These are phyloP conservation scores for Penicillium verrucosum DNA, from an alignment of 2,329 filamentous ascomycete species.

Conservation along the genomic window DNA sequence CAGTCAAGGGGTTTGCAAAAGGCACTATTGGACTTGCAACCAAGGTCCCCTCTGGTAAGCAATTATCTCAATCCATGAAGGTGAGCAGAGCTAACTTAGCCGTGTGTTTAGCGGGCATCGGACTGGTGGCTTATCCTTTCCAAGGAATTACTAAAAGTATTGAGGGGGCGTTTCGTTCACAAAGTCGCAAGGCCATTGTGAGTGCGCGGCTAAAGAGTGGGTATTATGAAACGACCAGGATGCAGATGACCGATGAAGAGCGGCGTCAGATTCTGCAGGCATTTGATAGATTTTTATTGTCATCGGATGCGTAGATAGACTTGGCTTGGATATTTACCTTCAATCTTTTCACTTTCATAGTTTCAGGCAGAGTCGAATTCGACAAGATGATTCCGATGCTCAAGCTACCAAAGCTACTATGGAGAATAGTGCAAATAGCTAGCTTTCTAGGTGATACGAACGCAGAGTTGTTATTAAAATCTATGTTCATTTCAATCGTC, in stretches of 20 bases:
- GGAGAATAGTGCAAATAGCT: neutral
- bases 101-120: conserved; percentile 15
- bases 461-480: neutral
- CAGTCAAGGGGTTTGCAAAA: conserved; percentile 29
- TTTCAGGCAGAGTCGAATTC: neutral
- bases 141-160: conserved; percentile 25
- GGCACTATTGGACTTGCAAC: conserved; percentile 17
- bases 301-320: conserved; percentile 1
- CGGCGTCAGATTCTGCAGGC: conserved; percentile 13
- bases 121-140: conserved; percentile 23
- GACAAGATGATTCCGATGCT: neutral
- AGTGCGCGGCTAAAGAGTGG: conserved; percentile 16
- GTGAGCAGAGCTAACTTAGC: neutral
- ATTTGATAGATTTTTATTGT: conserved; percentile 15
- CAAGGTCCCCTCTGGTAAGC: conserved; percentile 21
- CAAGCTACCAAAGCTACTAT: neutral
- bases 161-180: conserved; percentile 18
- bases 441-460: neutral
- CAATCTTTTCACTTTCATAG: neutral
- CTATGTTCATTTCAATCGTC: too few species aligned
- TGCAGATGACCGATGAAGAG: conserved; percentile 17
- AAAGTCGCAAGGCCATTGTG: conserved; percentile 20
- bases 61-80: too few species aligned
- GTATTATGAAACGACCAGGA: conserved; percentile 11
- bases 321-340: neutral